These are phyloP conservation scores for Podaxis carcinomalis DNA, from an alignment of 768 basidiomycete genomes.

Conservation along the genomic window DNA sequence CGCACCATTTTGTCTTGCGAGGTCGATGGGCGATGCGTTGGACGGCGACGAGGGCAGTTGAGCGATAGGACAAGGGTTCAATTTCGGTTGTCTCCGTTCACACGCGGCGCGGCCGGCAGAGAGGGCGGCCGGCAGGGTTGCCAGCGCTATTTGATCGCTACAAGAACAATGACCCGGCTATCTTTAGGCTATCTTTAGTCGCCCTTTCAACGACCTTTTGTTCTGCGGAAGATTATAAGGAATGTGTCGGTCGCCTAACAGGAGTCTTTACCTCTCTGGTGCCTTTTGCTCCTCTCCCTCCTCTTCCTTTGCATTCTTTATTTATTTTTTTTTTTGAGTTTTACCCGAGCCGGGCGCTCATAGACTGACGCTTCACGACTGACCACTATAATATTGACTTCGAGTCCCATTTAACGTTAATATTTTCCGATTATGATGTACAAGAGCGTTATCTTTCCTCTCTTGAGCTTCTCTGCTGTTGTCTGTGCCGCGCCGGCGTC, in stretches of 20 bases:
- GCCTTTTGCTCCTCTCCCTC: neutral
- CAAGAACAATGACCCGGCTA: neutral
- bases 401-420: neutral
- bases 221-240: neutral
- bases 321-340: constrained; percentile 12
- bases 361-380: neutral
- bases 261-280: neutral
- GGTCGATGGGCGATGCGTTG: constrained; percentile 34
- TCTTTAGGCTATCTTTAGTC: neutral
- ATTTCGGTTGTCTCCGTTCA: constrained; percentile 26
- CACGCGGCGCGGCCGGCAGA: constrained; percentile 17
- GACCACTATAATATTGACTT: constrained; percentile 11
- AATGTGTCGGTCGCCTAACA: neutral
- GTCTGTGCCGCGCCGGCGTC: constrained; percentile 29
- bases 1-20: constrained; percentile 40
- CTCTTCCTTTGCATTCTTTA: constrained; percentile 11
- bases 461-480: constrained; percentile 20
- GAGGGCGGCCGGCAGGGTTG: neutral
- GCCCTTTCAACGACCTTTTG: constrained; percentile 1
- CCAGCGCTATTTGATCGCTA: neutral
- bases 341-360: constrained; percentile 32
- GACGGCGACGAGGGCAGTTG: constrained; percentile 27
- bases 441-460: constrained; percentile 12
- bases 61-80: constrained; percentile 18
- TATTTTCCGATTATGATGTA: neutral